Evolutionary conservation across 176 grass and related monocot species (phyloP).

Genomic region (Aegilops speltoides): DNA sequence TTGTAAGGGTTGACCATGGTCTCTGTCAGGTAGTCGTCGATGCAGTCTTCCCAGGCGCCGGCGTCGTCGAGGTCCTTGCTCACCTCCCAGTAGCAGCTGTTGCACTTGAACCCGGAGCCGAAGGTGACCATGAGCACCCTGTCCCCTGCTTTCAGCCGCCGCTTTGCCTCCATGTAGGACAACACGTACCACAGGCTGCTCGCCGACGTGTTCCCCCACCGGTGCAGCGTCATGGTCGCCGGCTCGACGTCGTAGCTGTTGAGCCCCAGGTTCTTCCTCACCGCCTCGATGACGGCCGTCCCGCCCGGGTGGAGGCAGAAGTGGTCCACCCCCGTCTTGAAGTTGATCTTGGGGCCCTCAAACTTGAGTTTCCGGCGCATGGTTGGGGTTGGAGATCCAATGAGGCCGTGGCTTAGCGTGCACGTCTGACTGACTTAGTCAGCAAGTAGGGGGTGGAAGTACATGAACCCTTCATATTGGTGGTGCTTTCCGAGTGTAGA

Average conservation of each 20-base stretch:
- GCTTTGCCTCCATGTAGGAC: constrained; percentile 85
- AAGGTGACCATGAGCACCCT: constrained; percentile 82
- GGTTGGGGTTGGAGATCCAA: too few relatives aligned
- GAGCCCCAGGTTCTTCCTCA: constrained; percentile 52
- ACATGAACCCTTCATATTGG: too few relatives aligned
- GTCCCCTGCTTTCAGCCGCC: constrained; percentile 53
- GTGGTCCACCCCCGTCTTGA: constrained; percentile 81
- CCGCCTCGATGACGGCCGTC: constrained; percentile 74
- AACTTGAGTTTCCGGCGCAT: background rate
- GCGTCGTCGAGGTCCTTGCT: constrained; percentile 51
- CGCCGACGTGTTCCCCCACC: constrained; percentile 93
- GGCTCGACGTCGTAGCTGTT: constrained; percentile 64
- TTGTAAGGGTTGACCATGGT: constrained; percentile 68
- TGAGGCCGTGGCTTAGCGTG: too few relatives aligned
- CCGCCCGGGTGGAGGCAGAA: constrained; percentile 95
- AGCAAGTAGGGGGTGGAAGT: too few relatives aligned
- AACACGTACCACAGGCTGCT: constrained; percentile 96
- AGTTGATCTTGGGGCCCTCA: constrained; percentile 54
- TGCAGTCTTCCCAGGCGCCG: constrained; percentile 70
- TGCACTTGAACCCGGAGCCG: constrained; percentile 93
- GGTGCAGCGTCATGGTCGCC: constrained; percentile 84
- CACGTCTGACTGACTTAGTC: too few relatives aligned
- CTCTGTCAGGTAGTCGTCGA: constrained; percentile 63
- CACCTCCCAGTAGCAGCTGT: constrained; percentile 89
- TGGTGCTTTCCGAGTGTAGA: too few relatives aligned